Percentiles rank a stretch among this genome's conserved stretches.
These are phyloP conservation scores for Pseudozyma pruni DNA, from an alignment of 1,284 basidiomycete species.

Conservation along the genomic window DNA sequence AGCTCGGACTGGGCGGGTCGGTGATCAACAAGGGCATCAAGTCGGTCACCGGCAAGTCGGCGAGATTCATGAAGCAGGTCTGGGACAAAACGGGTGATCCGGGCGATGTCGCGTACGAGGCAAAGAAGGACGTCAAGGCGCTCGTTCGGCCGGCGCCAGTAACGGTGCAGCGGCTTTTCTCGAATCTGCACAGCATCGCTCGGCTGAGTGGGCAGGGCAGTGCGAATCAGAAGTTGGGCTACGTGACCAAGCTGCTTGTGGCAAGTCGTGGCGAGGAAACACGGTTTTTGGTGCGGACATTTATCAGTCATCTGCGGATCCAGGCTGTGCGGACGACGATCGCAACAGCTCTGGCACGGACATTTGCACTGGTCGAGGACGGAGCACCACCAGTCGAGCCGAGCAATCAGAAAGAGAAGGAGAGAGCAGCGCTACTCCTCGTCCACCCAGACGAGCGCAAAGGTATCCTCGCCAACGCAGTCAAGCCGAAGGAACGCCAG, in stretches of 20 bases:
- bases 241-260: conserved; percentile 84
- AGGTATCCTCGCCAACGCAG: conserved; percentile 59
- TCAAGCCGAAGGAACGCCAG: conserved; percentile 66
- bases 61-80: conserved; percentile 75
- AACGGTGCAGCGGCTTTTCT: conserved; percentile 60
- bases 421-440: conserved; percentile 27
- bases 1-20: conserved; percentile 71
- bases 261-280: conserved; percentile 86
- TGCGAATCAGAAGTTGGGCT: conserved; percentile 78
- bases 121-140: conserved; percentile 60
- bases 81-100: conserved; percentile 67
- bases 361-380: conserved; percentile 74
- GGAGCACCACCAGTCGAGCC: conserved; percentile 1
- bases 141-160: conserved; percentile 60
- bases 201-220: conserved; percentile 79
- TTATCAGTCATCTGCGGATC: conserved; percentile 80
- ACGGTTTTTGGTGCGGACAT: conserved; percentile 82
- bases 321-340: conserved; percentile 88
- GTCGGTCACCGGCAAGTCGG: conserved; percentile 81
- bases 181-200: conserved; percentile 69
- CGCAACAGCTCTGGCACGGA: conserved; percentile 82
- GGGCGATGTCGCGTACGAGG: conserved; percentile 66
- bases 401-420: conserved; percentile 16
- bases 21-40: conserved; percentile 83
- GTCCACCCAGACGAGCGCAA: conserved; percentile 43